Base-by-base conservation (phyloP, 2,329 filamentous ascomycete species). In the Fusarium poae region DNA sequence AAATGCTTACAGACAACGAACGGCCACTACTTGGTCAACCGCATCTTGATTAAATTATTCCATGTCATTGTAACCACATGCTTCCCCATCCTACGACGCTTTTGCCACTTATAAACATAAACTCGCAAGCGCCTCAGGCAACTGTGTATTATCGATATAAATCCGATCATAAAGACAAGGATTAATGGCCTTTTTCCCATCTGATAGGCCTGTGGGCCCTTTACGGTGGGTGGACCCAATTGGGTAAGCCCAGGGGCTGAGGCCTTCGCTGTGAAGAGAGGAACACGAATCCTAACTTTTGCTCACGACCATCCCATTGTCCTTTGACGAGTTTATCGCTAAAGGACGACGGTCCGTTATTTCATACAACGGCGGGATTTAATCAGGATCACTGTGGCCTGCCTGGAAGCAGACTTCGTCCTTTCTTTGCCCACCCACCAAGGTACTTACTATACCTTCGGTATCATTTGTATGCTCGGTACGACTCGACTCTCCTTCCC, bases 351-450 rank as follows among this genome's bases (percentile, higher is more conserved):
- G 66, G 73, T 76, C 75, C 74, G 71, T 66, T 71, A 74, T 49
- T 67, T 65, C 51, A 42, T 63, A 57, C 65, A 70, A 66, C 69
- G 74, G 73, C 75, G 68, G 73, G 71, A 77, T 65, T 64, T 72
- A 70, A 70, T 74, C 67, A 55, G 69, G 34, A 69, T 60, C 65
- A 70, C 68, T 70, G 65, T 77, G 70, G 75, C 75, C 77, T 79
- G 78, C 78, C 78, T 79, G 77, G 78, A 79, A 77, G 78, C 78
- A 79, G 78, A 78, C 73, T 75, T 67, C 67, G 61, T 76, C 67
- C 68, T 72, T 77, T 78, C 71, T 59, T 77, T 77, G 67, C 66
- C 64, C 60, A 64, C 66, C 62, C 67, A 27, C 27, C 27, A 8
- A 27, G 27, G 27, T 27, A 57, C 32, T 27, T 27, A 39, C 35